A percentile compares a stretch with the other conserved stretches of the same genome.
These are phyloP conservation scores for Pseudocercospora ulei DNA, from an alignment of 2,329 filamentous ascomycete genomes.

Conservation along the genomic window DNA sequence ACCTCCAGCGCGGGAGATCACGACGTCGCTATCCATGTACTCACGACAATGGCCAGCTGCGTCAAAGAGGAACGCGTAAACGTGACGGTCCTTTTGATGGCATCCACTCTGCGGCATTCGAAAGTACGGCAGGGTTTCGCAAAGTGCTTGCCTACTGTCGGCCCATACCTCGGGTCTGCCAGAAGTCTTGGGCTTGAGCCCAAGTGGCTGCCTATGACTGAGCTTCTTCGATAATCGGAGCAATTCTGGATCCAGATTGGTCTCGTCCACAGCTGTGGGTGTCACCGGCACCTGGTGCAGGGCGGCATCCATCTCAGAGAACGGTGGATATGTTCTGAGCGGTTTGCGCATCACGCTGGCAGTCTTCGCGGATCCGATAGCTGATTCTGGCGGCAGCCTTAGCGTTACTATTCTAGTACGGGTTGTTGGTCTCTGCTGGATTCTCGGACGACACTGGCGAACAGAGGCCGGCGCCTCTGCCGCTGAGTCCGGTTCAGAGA, in stretches of 20 bases:
- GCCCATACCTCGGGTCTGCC: conserved; percentile 48
- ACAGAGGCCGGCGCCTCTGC: no score
- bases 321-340: no score
- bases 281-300: no score
- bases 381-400: no score
- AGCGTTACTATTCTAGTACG: no score
- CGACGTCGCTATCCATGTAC: conserved; percentile 50
- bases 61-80: conserved; percentile 52
- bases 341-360: no score
- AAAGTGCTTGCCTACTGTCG: conserved; percentile 50
- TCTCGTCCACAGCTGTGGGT: neutral
- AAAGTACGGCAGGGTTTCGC: conserved; percentile 55
- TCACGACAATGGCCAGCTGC: conserved; percentile 46
- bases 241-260: conserved; percentile 14
- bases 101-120: conserved; percentile 51
- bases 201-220: conserved; percentile 24
- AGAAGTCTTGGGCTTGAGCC: conserved; percentile 31
- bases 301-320: no score
- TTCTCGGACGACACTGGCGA: no score
- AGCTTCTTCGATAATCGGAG: conserved; percentile 24
- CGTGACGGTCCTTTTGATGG: conserved; percentile 45
- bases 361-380: no score
- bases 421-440: no score
- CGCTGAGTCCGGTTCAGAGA: neutral
- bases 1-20: conserved; percentile 55